Base-by-base conservation (phyloP, 805 yeast genomes). In the Candida insectalens region DNA sequence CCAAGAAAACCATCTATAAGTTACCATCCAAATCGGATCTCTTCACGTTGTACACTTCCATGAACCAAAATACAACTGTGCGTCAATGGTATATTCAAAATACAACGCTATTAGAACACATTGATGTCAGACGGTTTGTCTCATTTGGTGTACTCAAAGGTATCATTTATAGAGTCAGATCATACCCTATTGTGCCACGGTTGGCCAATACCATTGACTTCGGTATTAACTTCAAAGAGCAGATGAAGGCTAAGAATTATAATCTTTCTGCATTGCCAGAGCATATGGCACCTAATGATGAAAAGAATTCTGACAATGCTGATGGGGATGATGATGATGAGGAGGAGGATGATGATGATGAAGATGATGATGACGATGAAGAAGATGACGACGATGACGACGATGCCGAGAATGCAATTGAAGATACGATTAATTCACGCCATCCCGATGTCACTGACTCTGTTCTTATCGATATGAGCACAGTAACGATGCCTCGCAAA, bases 141-240 rank as follows among this genome's bases (percentile, higher is more conserved):
- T 74, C 87, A 14, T 92, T 88, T 63, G 99, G 99, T 1, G 68
- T 84, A 2, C 62, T 84, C 17, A 71, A 85, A 40, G 85, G 94
- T 0, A 48, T 92, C 5, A 79, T 94, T 6, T 87, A 87, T 51
- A 60, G 96, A 33, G 82, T 87, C 2, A 70, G 81, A 36, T 63
- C 87, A 15, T 83, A 74, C 49, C 96, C 97, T 0, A 59, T 83
- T 1, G 53, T 73, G 34, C 61, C 55, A 23, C 53, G 58, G 29
- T 48, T 67, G 10, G 29, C 28, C 3, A 34, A 34, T 17, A 14
- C 27, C 5, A 26, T 28, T 8, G 30, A 30, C n/a, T 27, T 41
- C 21, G 38, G 42, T 15, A 33, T 29, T 23, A 9, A 36, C 6
- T 33, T 17, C 14, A 35, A 39, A 17, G 31, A 29, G 12, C 9